Conservation (phyloP, 345 rosid species). For the Combretum micranthum region DNA sequence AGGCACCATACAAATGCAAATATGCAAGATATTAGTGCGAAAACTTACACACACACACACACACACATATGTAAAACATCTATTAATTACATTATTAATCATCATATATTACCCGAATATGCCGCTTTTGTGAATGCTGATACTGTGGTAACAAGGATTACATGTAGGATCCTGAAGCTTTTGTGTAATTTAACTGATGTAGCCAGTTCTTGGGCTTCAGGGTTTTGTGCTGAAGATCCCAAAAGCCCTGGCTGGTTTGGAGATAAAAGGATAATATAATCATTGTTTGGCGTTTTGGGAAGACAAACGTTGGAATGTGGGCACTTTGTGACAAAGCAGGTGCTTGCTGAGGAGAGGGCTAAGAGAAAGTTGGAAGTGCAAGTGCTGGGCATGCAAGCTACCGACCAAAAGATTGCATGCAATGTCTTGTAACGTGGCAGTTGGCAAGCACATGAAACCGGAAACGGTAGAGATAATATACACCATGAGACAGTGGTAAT, state of each 20-base stretch:
- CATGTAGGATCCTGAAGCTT: too few species aligned
- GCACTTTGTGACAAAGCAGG: not conserved
- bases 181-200: too few species aligned
- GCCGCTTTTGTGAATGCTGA: too few species aligned
- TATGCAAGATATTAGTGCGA: too few species aligned
- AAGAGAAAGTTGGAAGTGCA: not conserved
- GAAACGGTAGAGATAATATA: too few species aligned
- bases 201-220: too few species aligned
- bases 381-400: not conserved
- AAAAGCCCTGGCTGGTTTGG: not conserved
- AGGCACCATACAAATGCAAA: too few species aligned
- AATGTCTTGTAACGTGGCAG: not conserved
- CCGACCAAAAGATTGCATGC: not conserved
- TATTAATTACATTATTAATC: not conserved
- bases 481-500: too few species aligned
- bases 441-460: too few species aligned
- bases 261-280: not conserved
- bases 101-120: not conserved
- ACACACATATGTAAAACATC: too few species aligned
- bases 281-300: not conserved
- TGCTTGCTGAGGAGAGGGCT: slow-evolving; percentile 1
- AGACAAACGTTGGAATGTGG: not conserved
- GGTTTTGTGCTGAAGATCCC: too few species aligned
- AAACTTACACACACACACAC: not conserved
- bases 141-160: too few species aligned